Percentiles rank a stretch among this genome's conserved stretches.
phyloP scores from a whole-genome alignment of 352 stramenopile species.

The Pythium brachiatum region DNA sequence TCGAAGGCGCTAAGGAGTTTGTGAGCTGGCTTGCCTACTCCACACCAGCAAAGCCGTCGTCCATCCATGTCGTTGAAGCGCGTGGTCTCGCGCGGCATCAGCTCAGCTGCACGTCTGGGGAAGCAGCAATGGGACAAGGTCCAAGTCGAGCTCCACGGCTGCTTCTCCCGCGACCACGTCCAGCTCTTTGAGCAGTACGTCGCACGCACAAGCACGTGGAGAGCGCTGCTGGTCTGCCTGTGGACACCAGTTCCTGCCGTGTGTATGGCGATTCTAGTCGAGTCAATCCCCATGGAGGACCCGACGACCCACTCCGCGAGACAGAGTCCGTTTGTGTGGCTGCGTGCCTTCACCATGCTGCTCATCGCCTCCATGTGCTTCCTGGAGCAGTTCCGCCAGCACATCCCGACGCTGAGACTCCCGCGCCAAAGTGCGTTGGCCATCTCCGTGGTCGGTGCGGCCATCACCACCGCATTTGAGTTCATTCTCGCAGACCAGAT shows the following conservation, averaged over 20 bases:
- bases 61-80: too few relatives aligned
- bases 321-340: not conserved
- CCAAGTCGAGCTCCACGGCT: not conserved
- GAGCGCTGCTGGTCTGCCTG: not conserved
- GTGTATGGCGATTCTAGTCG: not conserved
- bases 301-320: not conserved
- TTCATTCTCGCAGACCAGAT: not conserved
- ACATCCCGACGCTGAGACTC: too few relatives aligned
- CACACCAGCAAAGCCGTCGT: too few relatives aligned
- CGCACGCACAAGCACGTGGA: not conserved
- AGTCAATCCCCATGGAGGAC: not conserved
- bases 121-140: not conserved
- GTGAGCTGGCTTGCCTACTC: too few relatives aligned
- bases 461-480: not conserved
- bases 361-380: not conserved
- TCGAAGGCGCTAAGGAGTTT: too few relatives aligned
- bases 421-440: too few relatives aligned
- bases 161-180: not conserved
- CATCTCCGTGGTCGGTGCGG: not conserved
- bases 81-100: too few relatives aligned
- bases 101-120: too few relatives aligned
- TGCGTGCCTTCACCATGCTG: not conserved
- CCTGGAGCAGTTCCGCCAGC: not conserved
- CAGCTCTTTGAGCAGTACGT: not conserved
- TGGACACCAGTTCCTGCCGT: not conserved